These are phyloP conservation scores for Phascolomyces articulosus DNA, from an alignment of 371 early-diverging fungal genomes.

Conservation along the genomic window DNA sequence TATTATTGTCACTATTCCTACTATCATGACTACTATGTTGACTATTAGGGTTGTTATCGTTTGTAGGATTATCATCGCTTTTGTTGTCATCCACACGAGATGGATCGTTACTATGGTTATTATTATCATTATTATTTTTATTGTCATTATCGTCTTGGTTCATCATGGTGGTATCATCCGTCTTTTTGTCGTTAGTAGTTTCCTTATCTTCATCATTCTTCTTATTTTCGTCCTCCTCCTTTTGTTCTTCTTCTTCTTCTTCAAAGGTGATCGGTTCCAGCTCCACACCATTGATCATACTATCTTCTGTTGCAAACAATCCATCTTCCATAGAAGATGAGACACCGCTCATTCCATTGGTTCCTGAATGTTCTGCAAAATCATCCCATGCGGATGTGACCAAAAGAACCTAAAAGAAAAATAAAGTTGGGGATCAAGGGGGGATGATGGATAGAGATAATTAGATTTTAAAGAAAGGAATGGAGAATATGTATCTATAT, in stretches of 20 bases:
- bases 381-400: slow-evolving; percentile 45
- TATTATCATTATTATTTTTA: neutral
- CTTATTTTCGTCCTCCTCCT: neutral
- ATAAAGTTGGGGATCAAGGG: no score
- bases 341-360: slow-evolving; percentile 11
- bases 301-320: slow-evolving; percentile 7
- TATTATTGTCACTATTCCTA: neutral
- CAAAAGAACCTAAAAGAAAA: slow-evolving; percentile 28
- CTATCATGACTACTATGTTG: neutral
- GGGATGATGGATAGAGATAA: no score
- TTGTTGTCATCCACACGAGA: neutral
- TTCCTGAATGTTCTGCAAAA: slow-evolving; percentile 19
- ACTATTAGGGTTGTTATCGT: neutral
- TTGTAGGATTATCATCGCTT: neutral
- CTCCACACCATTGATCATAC: slow-evolving; percentile 19
- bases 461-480: no score
- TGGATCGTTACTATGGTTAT: neutral
- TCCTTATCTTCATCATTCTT: neutral
- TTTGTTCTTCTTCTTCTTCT: neutral
- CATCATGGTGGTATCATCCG: neutral
- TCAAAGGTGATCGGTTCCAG: slow-evolving; percentile 28
- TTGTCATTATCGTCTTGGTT: neutral
- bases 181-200: neutral
- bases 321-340: neutral
- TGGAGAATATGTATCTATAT: no score